Conservation (phyloP, 1,139 yeast species). For the Candida dubliniensis region DNA sequence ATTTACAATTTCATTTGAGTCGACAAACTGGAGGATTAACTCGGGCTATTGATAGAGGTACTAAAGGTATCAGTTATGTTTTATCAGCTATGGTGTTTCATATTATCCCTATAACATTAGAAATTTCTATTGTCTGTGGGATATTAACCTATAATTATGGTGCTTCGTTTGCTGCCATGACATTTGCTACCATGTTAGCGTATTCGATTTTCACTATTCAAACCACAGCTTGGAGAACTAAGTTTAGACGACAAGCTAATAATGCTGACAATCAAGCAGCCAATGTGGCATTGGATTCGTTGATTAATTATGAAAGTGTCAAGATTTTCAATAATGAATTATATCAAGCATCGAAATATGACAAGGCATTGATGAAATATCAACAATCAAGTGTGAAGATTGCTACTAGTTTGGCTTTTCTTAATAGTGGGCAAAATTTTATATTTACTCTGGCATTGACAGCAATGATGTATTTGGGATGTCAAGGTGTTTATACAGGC, state of each 20-base stretch:
- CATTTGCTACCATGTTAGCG: conserved; percentile 82
- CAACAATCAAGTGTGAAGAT: conserved; percentile 84
- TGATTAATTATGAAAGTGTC: conserved; percentile 92
- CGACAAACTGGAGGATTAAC: conserved; percentile 96
- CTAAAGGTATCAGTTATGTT: conserved; percentile 94
- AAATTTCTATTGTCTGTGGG: conserved; percentile 90
- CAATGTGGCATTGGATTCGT: conserved; percentile 87
- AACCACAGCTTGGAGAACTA: conserved; percentile 96
- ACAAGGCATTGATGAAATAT: conserved; percentile 69
- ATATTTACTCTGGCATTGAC: conserved; percentile 92
- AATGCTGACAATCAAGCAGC: conserved; percentile 95
- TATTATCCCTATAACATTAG: conserved; percentile 88
- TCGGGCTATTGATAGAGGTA: conserved; percentile 95
- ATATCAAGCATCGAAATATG: conserved; percentile 78
- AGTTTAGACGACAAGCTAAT: conserved; percentile 87
- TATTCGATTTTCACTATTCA: conserved; percentile 84
- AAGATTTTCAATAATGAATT: conserved; percentile 90
- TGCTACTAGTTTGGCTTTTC: conserved; percentile 86
- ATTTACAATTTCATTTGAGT: conserved; percentile 84
- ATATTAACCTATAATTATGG: conserved; percentile 93
- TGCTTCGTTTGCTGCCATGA: conserved; percentile 81
- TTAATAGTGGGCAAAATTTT: conserved; percentile 89
- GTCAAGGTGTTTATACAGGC: conserved; percentile 85
- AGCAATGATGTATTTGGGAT: conserved; percentile 99
- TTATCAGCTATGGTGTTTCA: conserved; percentile 96